These are phyloP conservation scores for Limonium bicolor DNA, from an alignment of 148 eudicot genomes.

Conservation along the genomic window DNA sequence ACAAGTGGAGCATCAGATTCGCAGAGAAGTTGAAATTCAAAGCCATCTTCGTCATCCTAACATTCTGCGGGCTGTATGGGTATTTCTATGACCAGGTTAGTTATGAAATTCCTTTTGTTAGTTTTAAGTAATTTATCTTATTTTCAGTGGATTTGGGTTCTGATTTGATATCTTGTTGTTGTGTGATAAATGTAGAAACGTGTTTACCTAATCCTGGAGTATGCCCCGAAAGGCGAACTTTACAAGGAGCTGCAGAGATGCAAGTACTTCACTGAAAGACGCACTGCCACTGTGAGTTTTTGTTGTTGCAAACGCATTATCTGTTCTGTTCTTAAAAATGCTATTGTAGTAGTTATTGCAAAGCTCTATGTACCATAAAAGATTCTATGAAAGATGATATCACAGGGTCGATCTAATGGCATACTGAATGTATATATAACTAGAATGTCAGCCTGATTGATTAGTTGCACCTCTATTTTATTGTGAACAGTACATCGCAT, in stretches of 20 bases:
- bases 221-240: slow-evolving; percentile 94
- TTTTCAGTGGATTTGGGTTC: neutral
- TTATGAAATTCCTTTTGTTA: neutral
- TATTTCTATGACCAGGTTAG: slow-evolving; percentile 94
- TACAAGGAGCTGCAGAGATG: slow-evolving; percentile 92
- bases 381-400: neutral
- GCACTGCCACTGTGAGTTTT: slow-evolving; percentile 75
- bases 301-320: neutral
- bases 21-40: slow-evolving; percentile 94
- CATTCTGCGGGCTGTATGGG: slow-evolving; percentile 79
- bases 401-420: neutral
- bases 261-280: slow-evolving; percentile 81
- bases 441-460: neutral
- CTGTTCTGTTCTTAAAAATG: neutral
- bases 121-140: neutral
- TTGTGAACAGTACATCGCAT: slow-evolving; percentile 58
- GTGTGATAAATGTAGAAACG: slow-evolving; percentile 44
- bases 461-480: neutral
- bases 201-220: slow-evolving; percentile 84
- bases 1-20: slow-evolving; percentile 94
- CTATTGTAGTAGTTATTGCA: neutral
- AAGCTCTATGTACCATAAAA: neutral
- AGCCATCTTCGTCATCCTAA: slow-evolving; percentile 96
- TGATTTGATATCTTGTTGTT: neutral
- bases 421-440: neutral